Evolutionary conservation across 768 basidiomycete genomes (phyloP).

Genomic region (Lactifluus hygrophoroides): DNA sequence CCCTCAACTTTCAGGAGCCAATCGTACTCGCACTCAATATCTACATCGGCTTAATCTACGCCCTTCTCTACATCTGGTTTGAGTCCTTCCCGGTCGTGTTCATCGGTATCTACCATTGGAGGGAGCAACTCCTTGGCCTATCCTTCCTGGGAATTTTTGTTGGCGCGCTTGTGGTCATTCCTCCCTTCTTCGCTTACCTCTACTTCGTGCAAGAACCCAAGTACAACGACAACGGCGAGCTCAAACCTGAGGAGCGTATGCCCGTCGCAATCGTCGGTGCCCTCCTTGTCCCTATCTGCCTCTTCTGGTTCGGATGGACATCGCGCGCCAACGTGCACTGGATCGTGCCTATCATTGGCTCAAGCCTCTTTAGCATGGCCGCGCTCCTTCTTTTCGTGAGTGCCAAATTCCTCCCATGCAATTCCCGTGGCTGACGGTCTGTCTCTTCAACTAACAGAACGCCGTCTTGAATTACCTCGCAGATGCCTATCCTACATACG

Average conservation of each 20-base stretch:
- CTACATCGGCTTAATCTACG: conserved; percentile 30
- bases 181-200: conserved; percentile 15
- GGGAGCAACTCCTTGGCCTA: conserved; percentile 25
- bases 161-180: conserved; percentile 8
- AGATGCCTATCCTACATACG: conserved; percentile 27
- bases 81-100: conserved; percentile 30
- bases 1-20: conserved; percentile 27
- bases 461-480: conserved; percentile 27
- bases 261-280: conserved; percentile 29
- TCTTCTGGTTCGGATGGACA: conserved; percentile 32
- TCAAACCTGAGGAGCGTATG: conserved; percentile 28
- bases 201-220: conserved; percentile 18
- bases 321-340: conserved; percentile 26
- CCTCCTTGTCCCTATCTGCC: conserved; percentile 27
- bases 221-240: conserved; percentile 14
- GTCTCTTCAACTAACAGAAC: neutral
- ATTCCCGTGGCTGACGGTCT: too few relatives aligned
- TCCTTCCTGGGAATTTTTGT: conserved; percentile 25
- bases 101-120: conserved; percentile 29
- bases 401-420: conserved; percentile 21
- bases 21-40: conserved; percentile 27
- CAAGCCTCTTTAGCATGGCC: conserved; percentile 28
- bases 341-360: conserved; percentile 31
- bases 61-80: conserved; percentile 29
- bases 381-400: conserved; percentile 27